Conservation (phyloP, 2,329 filamentous ascomycete genomes). For the Knufia fluminis region DNA sequence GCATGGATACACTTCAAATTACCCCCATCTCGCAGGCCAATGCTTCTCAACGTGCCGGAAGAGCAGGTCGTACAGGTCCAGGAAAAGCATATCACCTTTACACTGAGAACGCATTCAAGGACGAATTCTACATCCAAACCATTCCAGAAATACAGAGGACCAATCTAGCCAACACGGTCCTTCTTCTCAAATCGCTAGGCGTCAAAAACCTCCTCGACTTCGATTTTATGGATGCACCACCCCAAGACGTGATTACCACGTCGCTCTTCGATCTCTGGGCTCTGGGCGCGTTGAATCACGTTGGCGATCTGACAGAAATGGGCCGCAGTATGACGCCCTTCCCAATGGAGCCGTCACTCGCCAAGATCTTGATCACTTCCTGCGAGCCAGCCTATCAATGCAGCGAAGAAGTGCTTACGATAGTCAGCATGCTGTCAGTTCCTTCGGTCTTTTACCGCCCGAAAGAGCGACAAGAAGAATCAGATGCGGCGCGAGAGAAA, state of each 20-base stretch:
- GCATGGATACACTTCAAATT: slow-evolving; percentile 97
- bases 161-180: slow-evolving; percentile 73
- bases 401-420: slow-evolving; percentile 95
- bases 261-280: slow-evolving; percentile 98
- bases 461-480: slow-evolving; percentile 93
- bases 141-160: slow-evolving; percentile 97
- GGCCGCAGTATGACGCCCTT: slow-evolving; percentile 94
- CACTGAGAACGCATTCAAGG: slow-evolving; percentile 88
- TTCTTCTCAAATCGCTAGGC: slow-evolving; percentile 79
- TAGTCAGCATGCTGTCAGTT: slow-evolving; percentile 95
- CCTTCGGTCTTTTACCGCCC: slow-evolving; percentile 95
- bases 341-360: slow-evolving; percentile 92
- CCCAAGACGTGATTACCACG: slow-evolving; percentile 94
- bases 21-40: slow-evolving; percentile 97
- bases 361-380: slow-evolving; percentile 87
- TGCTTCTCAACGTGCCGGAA: slow-evolving; percentile 81
- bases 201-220: slow-evolving; percentile 91
- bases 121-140: slow-evolving; percentile 92
- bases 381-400: slow-evolving; percentile 67
- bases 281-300: slow-evolving; percentile 82
- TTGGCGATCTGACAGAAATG: slow-evolving; percentile 80
- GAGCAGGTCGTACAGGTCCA: slow-evolving; percentile 86
- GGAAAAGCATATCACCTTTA: slow-evolving; percentile 92
- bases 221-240: slow-evolving; percentile 96
- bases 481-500: slow-evolving; percentile 88